A percentile compares a stretch with the other conserved stretches of the same genome.
These are phyloP conservation scores for Ceratocystis cubensis DNA, from an alignment of 2,329 filamentous ascomycete genomes.

Conservation along the genomic window DNA sequence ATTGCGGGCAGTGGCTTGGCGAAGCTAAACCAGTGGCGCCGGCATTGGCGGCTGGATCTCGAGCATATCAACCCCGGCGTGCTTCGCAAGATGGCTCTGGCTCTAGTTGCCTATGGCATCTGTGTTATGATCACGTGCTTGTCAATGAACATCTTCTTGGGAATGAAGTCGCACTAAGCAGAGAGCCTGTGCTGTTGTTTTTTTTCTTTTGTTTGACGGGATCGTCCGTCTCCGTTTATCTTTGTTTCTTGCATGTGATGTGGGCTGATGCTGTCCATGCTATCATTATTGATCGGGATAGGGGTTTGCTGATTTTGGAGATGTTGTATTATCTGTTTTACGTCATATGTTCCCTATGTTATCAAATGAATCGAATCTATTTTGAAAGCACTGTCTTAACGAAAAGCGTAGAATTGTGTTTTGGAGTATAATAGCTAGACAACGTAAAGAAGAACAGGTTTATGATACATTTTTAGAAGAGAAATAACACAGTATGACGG, in stretches of 20 bases:
- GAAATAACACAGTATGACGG: background rate
- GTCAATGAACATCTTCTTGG: constrained; percentile 53
- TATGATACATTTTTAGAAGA: background rate
- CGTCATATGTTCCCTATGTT: background rate
- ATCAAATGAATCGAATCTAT: constrained; percentile 1
- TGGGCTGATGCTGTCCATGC: background rate
- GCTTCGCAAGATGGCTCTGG: constrained; percentile 62
- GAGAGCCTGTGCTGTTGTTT: background rate
- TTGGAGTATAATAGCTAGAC: background rate
- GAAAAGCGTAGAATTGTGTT: background rate
- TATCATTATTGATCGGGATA: background rate
- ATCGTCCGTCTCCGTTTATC: background rate
- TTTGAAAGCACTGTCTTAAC: background rate
- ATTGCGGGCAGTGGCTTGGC: constrained; percentile 27
- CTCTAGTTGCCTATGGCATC: constrained; percentile 68
- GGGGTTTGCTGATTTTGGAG: background rate
- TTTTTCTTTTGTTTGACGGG: background rate
- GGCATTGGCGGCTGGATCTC: constrained; percentile 47
- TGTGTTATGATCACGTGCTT: constrained; percentile 85
- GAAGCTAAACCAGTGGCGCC: constrained; percentile 33
- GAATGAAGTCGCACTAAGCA: constrained; percentile 9
- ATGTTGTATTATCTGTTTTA: background rate
- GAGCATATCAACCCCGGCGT: constrained; percentile 50
- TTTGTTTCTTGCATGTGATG: background rate
- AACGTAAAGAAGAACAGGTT: background rate